phyloP scores from a whole-genome alignment of 352 stramenopile genomes.

The Elongisporangium anandrum region DNA sequence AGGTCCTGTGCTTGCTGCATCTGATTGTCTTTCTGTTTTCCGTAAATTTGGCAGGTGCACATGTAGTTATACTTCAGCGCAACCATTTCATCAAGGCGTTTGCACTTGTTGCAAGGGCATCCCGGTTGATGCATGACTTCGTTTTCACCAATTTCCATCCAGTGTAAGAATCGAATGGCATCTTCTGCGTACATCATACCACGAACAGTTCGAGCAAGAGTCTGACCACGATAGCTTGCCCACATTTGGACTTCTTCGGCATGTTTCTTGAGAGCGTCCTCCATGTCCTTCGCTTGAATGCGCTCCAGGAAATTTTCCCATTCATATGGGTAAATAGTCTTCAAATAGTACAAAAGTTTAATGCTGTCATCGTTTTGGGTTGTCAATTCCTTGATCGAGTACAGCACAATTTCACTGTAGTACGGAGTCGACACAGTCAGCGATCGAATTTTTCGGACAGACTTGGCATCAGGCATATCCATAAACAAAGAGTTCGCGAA shows the following conservation, averaged over 20 bases:
- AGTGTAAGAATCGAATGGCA: slow-evolving; percentile 82
- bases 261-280: slow-evolving; percentile 79
- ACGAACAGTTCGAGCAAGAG: slow-evolving; percentile 70
- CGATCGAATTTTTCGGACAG: slow-evolving; percentile 83
- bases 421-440: slow-evolving; percentile 84
- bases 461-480: slow-evolving; percentile 86
- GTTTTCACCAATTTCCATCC: slow-evolving; percentile 87
- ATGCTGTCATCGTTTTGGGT: slow-evolving; percentile 90
- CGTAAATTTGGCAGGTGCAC: slow-evolving; percentile 87
- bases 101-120: slow-evolving; percentile 85
- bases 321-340: slow-evolving; percentile 86
- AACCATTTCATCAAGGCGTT: slow-evolving; percentile 78
- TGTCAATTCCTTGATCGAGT: slow-evolving; percentile 86
- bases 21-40: slow-evolving; percentile 84
- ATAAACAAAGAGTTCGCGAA: slow-evolving; percentile 89
- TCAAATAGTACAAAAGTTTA: slow-evolving; percentile 95
- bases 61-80: slow-evolving; percentile 88
- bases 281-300: slow-evolving; percentile 73
- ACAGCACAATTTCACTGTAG: slow-evolving; percentile 89
- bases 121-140: slow-evolving; percentile 77
- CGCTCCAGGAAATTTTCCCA: slow-evolving; percentile 84
- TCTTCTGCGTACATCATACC: slow-evolving; percentile 90
- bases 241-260: slow-evolving; percentile 79
- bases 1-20: slow-evolving; percentile 71
- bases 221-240: slow-evolving; percentile 85